phyloP scores from a whole-genome alignment of 2,329 filamentous ascomycete species.

The Nigrospora osmanthi region DNA sequence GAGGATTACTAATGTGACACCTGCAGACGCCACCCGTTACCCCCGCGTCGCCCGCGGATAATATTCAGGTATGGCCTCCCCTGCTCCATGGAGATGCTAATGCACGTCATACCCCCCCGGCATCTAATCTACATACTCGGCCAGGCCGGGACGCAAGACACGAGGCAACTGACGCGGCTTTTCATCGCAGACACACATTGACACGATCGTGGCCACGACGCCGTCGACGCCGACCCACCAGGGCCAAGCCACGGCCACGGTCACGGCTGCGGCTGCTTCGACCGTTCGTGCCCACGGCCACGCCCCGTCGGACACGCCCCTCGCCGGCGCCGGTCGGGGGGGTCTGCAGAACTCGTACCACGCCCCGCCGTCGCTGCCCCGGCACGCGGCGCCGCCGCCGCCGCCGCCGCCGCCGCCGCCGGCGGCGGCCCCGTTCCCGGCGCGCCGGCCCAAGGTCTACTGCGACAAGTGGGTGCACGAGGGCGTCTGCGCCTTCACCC shows the following conservation, averaged over 20 bases:
- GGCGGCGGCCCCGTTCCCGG: slow-evolving; percentile 4
- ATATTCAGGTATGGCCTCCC: slow-evolving; percentile 17
- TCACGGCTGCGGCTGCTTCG: background rate
- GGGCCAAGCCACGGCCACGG: background rate
- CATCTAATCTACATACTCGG: no score
- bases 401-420: slow-evolving; percentile 12
- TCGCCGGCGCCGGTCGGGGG: background rate
- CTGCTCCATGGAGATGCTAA: no score
- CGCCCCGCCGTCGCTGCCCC: slow-evolving; percentile 1
- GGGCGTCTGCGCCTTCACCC: slow-evolving; percentile 75
- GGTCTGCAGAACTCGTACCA: background rate
- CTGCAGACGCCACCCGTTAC: slow-evolving; percentile 13
- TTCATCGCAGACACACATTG: slow-evolving; percentile 25
- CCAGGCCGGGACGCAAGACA: background rate
- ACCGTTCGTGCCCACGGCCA: no score
- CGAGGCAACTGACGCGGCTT: slow-evolving; percentile 7
- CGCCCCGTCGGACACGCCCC: no score
- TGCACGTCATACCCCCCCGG: no score
- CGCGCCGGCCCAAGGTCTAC: slow-evolving; percentile 53
- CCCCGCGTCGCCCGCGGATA: slow-evolving; percentile 16
- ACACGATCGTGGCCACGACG: slow-evolving; percentile 26
- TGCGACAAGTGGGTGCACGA: slow-evolving; percentile 88
- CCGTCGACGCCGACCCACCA: slow-evolving; percentile 14
- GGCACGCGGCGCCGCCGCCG: slow-evolving; percentile 2
- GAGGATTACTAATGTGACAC: slow-evolving; percentile 3